Percentiles rank a stretch among this genome's conserved stretches.
Evolutionary conservation across 768 basidiomycete species (phyloP).

Genomic region (Russula ochroleuca): DNA sequence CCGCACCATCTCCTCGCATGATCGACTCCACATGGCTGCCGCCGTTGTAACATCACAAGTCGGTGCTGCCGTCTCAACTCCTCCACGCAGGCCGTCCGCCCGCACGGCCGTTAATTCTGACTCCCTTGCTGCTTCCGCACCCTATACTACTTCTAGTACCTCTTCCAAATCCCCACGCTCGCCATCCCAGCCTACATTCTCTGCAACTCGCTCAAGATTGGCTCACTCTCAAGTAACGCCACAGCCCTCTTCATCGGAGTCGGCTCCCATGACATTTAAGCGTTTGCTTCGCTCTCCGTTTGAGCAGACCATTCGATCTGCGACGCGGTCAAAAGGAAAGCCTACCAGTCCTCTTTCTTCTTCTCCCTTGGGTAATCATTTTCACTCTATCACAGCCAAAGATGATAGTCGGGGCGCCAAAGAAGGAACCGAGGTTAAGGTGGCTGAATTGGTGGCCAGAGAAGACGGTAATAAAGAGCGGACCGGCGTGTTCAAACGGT

Average conservation of each 20-base stretch:
- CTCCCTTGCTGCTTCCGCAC: background rate
- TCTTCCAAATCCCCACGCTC: slow-evolving; percentile 36
- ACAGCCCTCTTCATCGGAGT: slow-evolving; percentile 19
- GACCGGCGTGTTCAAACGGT: slow-evolving; percentile 44
- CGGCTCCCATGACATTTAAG: slow-evolving; percentile 54
- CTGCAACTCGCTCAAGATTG: slow-evolving; percentile 10
- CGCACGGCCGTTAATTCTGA: slow-evolving; percentile 25
- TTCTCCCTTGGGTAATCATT: slow-evolving; percentile 36
- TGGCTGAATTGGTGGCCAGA: slow-evolving; percentile 9
- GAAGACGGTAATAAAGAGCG: slow-evolving; percentile 17
- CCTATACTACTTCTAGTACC: slow-evolving; percentile 5
- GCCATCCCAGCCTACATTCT: slow-evolving; percentile 30
- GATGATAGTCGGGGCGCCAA: slow-evolving; percentile 11
- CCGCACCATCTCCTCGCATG: slow-evolving; percentile 20
- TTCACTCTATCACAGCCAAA: slow-evolving; percentile 40
- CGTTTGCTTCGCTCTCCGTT: slow-evolving; percentile 59
- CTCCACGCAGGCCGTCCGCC: slow-evolving; percentile 44
- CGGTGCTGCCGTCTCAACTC: slow-evolving; percentile 39
- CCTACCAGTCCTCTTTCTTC: slow-evolving; percentile 21
- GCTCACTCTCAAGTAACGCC: background rate
- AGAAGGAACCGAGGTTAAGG: background rate
- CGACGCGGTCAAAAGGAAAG: slow-evolving; percentile 53
- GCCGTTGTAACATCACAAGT: slow-evolving; percentile 41
- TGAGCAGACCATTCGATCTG: slow-evolving; percentile 61
- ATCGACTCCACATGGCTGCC: slow-evolving; percentile 42